Evolutionary conservation across 23 red algal genomes (phyloP).

Genomic region (Gracilaria gracilis): DNA sequence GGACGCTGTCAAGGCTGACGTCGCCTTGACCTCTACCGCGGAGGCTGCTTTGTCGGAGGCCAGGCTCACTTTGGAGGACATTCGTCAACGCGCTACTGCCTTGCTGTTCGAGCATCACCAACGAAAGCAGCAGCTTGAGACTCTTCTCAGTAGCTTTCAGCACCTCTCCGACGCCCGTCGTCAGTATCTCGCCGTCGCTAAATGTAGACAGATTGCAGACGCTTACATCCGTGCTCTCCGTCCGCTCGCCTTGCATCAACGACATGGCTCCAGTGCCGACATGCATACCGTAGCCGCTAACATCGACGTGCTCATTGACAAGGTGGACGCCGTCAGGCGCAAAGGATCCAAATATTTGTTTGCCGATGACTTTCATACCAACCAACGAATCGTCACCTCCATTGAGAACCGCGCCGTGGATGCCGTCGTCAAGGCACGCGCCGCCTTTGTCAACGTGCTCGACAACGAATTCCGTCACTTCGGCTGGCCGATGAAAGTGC

Average conservation of each 20-base stretch:
- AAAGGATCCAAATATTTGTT: constrained; percentile 49
- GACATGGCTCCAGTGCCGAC: constrained; percentile 39
- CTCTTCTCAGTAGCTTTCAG: constrained; percentile 26
- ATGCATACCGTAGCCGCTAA: constrained; percentile 60
- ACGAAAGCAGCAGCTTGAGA: background rate
- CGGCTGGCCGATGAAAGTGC: constrained; percentile 78
- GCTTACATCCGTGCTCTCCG: constrained; percentile 46
- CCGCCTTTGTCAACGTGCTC: constrained; percentile 76
- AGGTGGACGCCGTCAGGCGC: constrained; percentile 54
- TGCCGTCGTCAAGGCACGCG: constrained; percentile 76
- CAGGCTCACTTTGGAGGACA: constrained; percentile 45
- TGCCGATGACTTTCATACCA: constrained; percentile 40
- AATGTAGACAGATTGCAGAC: constrained; percentile 62
- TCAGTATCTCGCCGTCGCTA: constrained; percentile 33
- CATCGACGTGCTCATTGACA: constrained; percentile 44
- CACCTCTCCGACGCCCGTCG: constrained; percentile 29
- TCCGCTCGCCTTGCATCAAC: constrained; percentile 38
- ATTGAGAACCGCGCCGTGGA: constrained; percentile 75
- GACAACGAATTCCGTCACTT: constrained; percentile 78
- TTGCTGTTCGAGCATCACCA: constrained; percentile 49
- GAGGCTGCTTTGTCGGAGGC: constrained; percentile 32
- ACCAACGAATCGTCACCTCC: constrained; percentile 47
- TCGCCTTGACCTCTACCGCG: constrained; percentile 30
- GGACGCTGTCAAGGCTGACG: constrained; percentile 30
- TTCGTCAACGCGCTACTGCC: constrained; percentile 24